Evolutionary conservation across 495 filamentous ascomycete species (phyloP), one percentile per base, ranked within the genome.

Genomic region (Talaromyces stipitatus): DNA sequence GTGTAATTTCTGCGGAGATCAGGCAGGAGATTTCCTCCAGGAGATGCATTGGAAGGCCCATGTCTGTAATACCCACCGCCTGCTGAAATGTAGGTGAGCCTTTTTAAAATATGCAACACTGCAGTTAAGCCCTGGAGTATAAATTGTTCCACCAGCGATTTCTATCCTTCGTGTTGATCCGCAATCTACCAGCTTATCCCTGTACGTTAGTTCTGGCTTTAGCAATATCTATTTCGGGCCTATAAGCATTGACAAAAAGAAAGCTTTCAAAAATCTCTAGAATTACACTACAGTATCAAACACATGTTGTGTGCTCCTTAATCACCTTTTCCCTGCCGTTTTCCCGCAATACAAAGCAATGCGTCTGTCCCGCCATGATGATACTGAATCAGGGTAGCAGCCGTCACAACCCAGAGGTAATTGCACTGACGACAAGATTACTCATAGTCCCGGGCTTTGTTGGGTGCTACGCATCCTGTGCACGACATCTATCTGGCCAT

Each of bases 21-120:
- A 51, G 24, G 29, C 26, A 51, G 38, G 38, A 47, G 55, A 64
- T 59, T 50, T 66, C 1, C 60, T 67, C 38, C 61, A 62, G 54
- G 59, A 65, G 38, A 68, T 68, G 61, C 63, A 69, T 61, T 45
- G 38, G 38, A 45, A 45, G 38, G n/a, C 16, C 20, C 20, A 45
- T 45, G 16, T 45, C 38, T 45, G 38, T 6, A 23, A 45, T 45
- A 7, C 38, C 38, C 38, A 45, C 38, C 20, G 30, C 38, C 38
- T 45, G 38, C 38, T 45, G 2, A 45, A 45, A 45, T 45, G 38
- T 45, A 45, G 38, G 5, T 45, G 38, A 45, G 38, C 38, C 16
- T 45, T 45, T 45, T 45, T 23, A 23, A 8, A 45, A 45, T 46
- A 46, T 24, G 43, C 22, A 46, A 46, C 43, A 23, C 43, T 46